Evolutionary conservation across 345 rosid species (phyloP), one percentile per base, ranked within the genome.

Genomic region (Barbarea vulgaris): DNA sequence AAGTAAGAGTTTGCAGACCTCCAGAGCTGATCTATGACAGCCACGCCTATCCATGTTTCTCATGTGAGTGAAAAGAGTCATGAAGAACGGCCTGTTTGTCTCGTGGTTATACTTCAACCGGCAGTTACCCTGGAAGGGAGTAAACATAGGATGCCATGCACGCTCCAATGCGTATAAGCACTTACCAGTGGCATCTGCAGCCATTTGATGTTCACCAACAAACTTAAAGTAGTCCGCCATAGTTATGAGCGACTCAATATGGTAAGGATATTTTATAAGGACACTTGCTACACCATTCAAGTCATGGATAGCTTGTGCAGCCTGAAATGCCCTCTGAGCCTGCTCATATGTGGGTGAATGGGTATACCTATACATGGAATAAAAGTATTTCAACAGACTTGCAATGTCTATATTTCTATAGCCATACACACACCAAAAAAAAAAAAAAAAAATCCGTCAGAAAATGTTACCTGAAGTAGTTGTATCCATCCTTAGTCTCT

Each of bases 171-270:
- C 98, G 73, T 89, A 91, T 74, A 93, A 80, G 80, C 96, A 83
- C 84, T 89, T 93, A 2, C 86, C 89, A 61, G 87, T 76, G 46
- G 96, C 85, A 84, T 93, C 97, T 19, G 96, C 93, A 41, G 98
- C 79, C 90, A 86, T 85, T 75, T 91, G 92, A 75, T 89, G 92
- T 67, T 93, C 98, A 24, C 93, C 97, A 48, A 61, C 84, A 70
- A 93, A 87, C 81, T 83, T 91, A 59, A 91, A 91, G 81, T 91
- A 93, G 57, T 93, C 98, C 1, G 98, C 95, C 85, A 93, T 91
- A 28, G 97, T 90, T 69, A 93, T 74, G 25, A 93, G 93, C n/a
- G 98, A 91, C 73, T 93, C 98, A 50, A 89, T 80, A 74, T 93
- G 98, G 75, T 93, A 93, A 30, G 96, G 97, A 80, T 91, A 70